These are phyloP conservation scores for Wickerhamomyces xylosicus DNA, from an alignment of 805 yeast species.

Conservation along the genomic window DNA sequence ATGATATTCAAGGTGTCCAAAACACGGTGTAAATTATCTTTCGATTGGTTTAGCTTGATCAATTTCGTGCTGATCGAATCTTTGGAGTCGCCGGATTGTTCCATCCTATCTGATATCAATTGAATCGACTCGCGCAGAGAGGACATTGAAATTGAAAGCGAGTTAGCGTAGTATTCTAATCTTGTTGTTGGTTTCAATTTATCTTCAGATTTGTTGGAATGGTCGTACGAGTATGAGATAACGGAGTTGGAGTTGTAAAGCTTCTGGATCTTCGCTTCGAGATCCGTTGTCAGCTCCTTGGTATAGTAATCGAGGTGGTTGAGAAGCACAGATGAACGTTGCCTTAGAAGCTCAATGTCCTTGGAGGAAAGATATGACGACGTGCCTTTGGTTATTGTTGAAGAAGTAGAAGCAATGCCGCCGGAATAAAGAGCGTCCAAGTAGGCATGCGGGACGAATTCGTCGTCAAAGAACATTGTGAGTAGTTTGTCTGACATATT, in stretches of 20 bases:
- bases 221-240: constrained; percentile 29
- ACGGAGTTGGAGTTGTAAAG: constrained; percentile 42
- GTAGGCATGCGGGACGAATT: constrained; percentile 54
- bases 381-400: constrained; percentile 4
- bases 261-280: constrained; percentile 38
- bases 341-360: constrained; percentile 30
- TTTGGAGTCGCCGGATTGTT: constrained; percentile 21
- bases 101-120: constrained; percentile 7
- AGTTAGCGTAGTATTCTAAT: constrained; percentile 56
- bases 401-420: constrained; percentile 15
- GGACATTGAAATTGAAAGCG: constrained; percentile 46
- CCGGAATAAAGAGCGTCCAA: constrained; percentile 45
- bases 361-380: constrained; percentile 14
- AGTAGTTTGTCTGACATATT: constrained; percentile 29
- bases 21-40: constrained; percentile 35
- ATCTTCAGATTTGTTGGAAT: constrained; percentile 15
- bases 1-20: constrained; percentile 35
- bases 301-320: constrained; percentile 56
- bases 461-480: constrained; percentile 59
- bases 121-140: constrained; percentile 41
- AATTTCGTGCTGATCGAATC: constrained; percentile 25
- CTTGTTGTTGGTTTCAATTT: constrained; percentile 37
- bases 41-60: constrained; percentile 32
- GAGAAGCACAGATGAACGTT: constrained; percentile 38
- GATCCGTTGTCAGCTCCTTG: constrained; percentile 42